phyloP scores from a whole-genome alignment of 768 basidiomycete species.

The Leccinum arenicola region DNA sequence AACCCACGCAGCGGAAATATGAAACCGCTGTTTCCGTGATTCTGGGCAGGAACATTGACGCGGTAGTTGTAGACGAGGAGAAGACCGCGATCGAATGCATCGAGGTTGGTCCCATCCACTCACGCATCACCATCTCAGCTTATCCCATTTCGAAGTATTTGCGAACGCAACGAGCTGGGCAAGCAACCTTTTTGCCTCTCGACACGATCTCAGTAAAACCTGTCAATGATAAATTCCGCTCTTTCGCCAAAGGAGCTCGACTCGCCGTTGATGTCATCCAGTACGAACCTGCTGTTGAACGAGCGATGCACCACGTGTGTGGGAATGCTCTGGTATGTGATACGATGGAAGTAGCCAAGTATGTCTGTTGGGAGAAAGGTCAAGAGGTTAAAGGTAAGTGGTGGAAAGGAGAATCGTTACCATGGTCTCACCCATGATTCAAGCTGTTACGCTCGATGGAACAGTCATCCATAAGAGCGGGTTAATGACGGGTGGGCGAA shows the following conservation, averaged over 20 bases:
- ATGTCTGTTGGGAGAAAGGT: conserved; percentile 89
- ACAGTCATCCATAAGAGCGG: conserved; percentile 98
- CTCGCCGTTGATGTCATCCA: conserved; percentile 86
- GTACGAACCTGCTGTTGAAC: conserved; percentile 79
- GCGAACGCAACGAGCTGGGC: conserved; percentile 90
- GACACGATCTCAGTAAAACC: conserved; percentile 96
- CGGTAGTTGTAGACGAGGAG: conserved; percentile 95
- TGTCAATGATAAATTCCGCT: conserved; percentile 90
- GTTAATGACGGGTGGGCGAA: conserved; percentile 92
- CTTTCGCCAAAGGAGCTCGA: conserved; percentile 83
- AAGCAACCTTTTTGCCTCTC: conserved; percentile 98
- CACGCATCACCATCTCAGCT: not conserved
- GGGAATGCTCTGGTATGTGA: conserved; percentile 96
- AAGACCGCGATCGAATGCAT: conserved; percentile 98
- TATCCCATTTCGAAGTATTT: conserved; percentile 61
- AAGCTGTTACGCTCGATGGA: conserved; percentile 95
- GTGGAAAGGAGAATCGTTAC: conserved; percentile 43
- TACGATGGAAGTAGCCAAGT: conserved; percentile 87
- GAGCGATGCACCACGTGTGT: conserved; percentile 96
- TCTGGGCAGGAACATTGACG: conserved; percentile 91
- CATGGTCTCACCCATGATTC: not conserved
- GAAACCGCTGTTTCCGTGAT: conserved; percentile 89
- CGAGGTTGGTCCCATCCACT: conserved; percentile 51
- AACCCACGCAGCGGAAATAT: conserved; percentile 90
- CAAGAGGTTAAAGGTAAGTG: conserved; percentile 92